Evolutionary conservation across 1,284 basidiomycete species (phyloP), one percentile per base, ranked within the genome.

Genomic region (Tausonia pullulans): DNA sequence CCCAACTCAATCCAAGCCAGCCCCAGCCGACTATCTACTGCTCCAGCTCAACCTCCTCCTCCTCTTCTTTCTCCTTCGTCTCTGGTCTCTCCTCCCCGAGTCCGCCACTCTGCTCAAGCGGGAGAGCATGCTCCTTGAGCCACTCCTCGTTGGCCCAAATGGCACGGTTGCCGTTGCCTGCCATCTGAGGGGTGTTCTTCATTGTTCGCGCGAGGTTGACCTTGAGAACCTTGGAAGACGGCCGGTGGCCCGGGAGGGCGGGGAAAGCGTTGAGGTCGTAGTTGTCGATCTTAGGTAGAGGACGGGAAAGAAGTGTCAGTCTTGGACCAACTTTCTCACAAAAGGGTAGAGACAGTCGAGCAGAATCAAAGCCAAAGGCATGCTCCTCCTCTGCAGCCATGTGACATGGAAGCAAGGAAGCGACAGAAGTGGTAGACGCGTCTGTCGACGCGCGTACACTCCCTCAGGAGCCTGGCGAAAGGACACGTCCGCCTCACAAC

Each of bases 191-290:
- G 27, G 27, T 44, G 43, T 13, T 44, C 56, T 62, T 52, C 13
- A n/a, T 49, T 27, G 60, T 40, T 16, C 51, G 50, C 5, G 64
- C 64, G 14, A 66, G 60, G 57, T 62, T 66, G 39, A 61, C 60
- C 51, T 61, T 61, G 40, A 66, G 61, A 44, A 66, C 60, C 7
- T 61, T 55, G 9, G 46, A 48, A 27, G 27, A 27, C 27, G 27
- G 27, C 27, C 27, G 27, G 6, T 16, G 10, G 43, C 64, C 64
- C 11, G 55, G 46, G 41, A 50, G 39, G 8, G 53, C 60, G 1
- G 64, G 64, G 51, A 61, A 66, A 52, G 45, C 43, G 61, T 66
- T 66, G 40, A 66, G 64, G 52, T 66, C 64, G 52, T 62, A 62
- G 57, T 66, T 62, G 60, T 61, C 60, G 50, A 66, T 66, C 64